phyloP scores from a whole-genome alignment of 2,329 filamentous ascomycete genomes.

The Fusarium sp. region DNA sequence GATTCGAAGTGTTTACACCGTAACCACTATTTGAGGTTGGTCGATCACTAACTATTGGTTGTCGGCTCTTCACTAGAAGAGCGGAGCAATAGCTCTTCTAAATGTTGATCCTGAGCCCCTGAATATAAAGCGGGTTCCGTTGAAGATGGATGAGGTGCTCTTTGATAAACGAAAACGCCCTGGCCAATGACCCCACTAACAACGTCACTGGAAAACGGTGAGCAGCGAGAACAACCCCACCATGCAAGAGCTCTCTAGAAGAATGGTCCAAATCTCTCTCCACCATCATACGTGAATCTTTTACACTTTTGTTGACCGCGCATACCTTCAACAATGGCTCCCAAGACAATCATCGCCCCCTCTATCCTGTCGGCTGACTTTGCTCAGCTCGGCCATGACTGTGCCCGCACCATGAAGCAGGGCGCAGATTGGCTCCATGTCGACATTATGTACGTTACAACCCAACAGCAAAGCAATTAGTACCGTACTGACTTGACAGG shows the following conservation, averaged over 20 bases:
- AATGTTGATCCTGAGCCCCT: not conserved
- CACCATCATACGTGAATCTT: slow-evolving; percentile 34
- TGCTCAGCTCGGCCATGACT: slow-evolving; percentile 86
- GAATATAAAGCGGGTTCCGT: slow-evolving; percentile 16
- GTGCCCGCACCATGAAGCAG: slow-evolving; percentile 84
- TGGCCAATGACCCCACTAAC: slow-evolving; percentile 36
- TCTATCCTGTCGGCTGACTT: slow-evolving; percentile 99
- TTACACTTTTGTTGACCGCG: slow-evolving; percentile 7
- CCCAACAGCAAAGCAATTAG: not conserved
- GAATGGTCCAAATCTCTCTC: slow-evolving; percentile 30
- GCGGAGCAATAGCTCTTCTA: not conserved
- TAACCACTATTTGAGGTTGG: not conserved
- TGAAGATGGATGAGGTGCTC: slow-evolving; percentile 4
- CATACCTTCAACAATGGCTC: slow-evolving; percentile 72
- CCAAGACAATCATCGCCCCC: slow-evolving; percentile 92
- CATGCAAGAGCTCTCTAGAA: slow-evolving; percentile 11
- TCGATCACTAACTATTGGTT: not conserved
- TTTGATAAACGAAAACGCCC: slow-evolving; percentile 3
- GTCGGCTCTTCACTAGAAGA: not conserved
- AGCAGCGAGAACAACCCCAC: slow-evolving; percentile 31
- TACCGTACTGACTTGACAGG: slow-evolving; percentile 62
- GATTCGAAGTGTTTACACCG: not conserved
- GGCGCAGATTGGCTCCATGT: slow-evolving; percentile 95
- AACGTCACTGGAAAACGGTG: slow-evolving; percentile 38
- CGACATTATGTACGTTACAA: slow-evolving; percentile 78